Base-by-base conservation (phyloP, 2,329 filamentous ascomycete genomes). In the Trichoderma pleuroti region DNA sequence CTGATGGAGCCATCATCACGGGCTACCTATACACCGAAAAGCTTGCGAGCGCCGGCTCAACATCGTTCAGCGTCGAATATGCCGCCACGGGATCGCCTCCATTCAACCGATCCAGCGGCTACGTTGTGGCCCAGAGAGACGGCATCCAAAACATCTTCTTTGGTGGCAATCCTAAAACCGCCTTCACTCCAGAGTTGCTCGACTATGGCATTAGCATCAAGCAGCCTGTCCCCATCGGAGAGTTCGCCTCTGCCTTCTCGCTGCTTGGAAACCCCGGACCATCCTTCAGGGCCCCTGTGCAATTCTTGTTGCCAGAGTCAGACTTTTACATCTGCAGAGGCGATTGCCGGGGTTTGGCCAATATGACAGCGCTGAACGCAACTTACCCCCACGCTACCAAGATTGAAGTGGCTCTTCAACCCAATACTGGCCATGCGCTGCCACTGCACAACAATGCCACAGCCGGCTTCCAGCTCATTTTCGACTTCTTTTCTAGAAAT, bases 11-110 rank as follows among this genome's bases (percentile, higher is more conserved):
- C 1, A 68, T 59, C 28, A 49, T 68, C 28, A 68, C 65, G 18
- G 65, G 65, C 2, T 68, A 68, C 30, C 54, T 68, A 2, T 10
- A 26, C 18, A 60, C 36, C 16, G n/a, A 60, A 0, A 4, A 60
- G 1, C 65, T 68, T 54, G 65, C 36, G 12, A 68, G 54, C 18
- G 65, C 65, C 21, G 65, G 65, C 39, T 68, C 65, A 10, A 68
- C 65, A n/a, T 68, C 65, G 18, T 68, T 68, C 36, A 60, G 65
- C 36, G 65, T 68, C 14, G 65, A 68, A 49, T 68, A 68, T 68
- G 65, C 65, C 8, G 65, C 65, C 28, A 68, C 65, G 0, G 65
- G 65, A 24, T 26, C n/a, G 0, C 65, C 65, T 49, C 12, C 54
- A 4, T 68, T 68, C 26, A 59, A 68, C 34, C 54, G 65, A n/a